Evolutionary conservation across 441 rosid genomes (phyloP).

Genomic region (Bocquillonia castaneifolia): DNA sequence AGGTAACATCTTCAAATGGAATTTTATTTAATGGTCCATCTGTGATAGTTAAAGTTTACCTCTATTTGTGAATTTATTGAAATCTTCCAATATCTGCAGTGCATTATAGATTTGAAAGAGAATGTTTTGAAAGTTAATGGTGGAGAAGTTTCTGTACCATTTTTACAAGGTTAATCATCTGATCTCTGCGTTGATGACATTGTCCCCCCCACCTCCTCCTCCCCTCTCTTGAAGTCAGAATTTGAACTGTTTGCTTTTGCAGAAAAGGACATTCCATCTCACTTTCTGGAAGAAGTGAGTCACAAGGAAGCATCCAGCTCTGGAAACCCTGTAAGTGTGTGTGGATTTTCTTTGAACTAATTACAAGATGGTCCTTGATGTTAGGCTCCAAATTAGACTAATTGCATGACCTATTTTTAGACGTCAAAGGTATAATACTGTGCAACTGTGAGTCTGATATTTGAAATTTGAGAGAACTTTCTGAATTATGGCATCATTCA

Average conservation of each 20-base stretch:
- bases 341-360: not conserved
- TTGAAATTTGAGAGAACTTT: not conserved
- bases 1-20: slow-evolving; percentile 44
- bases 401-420: not conserved
- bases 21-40: slow-evolving; percentile 7
- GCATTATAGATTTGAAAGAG: slow-evolving; percentile 86
- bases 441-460: not conserved
- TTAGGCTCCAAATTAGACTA: not conserved
- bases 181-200: not conserved
- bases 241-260: slow-evolving; percentile 24
- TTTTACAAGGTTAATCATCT: slow-evolving; percentile 69
- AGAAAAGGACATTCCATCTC: slow-evolving; percentile 89
- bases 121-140: slow-evolving; percentile 89
- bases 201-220: not conserved
- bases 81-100: slow-evolving; percentile 36
- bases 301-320: slow-evolving; percentile 76
- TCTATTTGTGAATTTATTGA: slow-evolving; percentile 11
- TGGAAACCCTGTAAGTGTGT: slow-evolving; percentile 53
- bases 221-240: not conserved
- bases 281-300: slow-evolving; percentile 70
- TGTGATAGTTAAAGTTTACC: slow-evolving; percentile 3
- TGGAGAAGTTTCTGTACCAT: slow-evolving; percentile 95
- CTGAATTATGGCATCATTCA: not conserved
- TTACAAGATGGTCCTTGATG: not conserved
- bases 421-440: not conserved